Base-by-base conservation (phyloP, 495 filamentous ascomycete genomes). In the Neurospora tetrasperma region DNA sequence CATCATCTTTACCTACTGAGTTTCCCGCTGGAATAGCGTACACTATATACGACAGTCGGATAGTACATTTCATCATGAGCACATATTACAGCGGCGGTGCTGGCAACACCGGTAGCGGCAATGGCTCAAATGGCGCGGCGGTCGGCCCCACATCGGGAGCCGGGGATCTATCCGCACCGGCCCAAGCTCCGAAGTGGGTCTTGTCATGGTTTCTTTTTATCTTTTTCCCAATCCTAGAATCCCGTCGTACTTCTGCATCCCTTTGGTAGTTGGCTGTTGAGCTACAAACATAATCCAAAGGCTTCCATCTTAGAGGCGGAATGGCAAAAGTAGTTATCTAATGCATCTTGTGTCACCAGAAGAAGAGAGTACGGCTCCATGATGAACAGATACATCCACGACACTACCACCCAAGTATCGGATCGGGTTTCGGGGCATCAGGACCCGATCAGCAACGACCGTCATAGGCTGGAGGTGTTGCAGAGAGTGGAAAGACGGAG, bases 311-410 rank as follows among this genome's bases (percentile, higher is more conserved):
- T 48, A 5, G n/a, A 23, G 5, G 2, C 14, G 1, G 3, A 54
- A 54, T n/a, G 10, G 11, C 5, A 11, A 5, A 59, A 14, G 48
- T 11, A 59, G 20, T 59, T 59, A 35, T 35, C 54, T 66, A 66
- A 66, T 7, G 14, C 23, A 18, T 35, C 18, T 38, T 16, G 23
- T 16, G 35, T 23, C 6, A 59, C 10, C 23, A 59, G 27, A 66
- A 27, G 23, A 0, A 66, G 27, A 66, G 27, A 35, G 7, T 1
- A 42, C 16, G 73, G 70, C 20, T 0, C 69, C 14, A 74, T 72
- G 59, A 74, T 44, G 62, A n/a, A 69, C 44, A 27, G 70, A 27
- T 74, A 74, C 41, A 40, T 74, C 8, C 68, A 74, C 62, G 70
- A 74, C 31, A 72, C 70, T 7, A 69, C 70, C 31, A 40, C 6